Conservation (phyloP, 1,284 basidiomycete species). For the Naganishia sp. region DNA sequence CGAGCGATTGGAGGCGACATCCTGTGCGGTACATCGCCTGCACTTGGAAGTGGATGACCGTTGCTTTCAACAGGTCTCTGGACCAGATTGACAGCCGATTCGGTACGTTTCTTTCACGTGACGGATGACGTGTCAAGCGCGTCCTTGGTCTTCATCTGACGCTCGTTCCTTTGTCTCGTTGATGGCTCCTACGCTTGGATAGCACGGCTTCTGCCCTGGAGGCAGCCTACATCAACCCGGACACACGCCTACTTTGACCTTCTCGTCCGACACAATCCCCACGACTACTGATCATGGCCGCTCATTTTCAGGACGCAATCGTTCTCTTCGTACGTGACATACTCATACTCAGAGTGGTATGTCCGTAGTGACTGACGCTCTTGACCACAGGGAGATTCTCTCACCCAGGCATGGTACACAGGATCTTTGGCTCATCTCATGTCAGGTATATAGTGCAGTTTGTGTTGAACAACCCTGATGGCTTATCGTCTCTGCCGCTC, state of each 20-base stretch:
- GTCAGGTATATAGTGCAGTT: slow-evolving; percentile 32
- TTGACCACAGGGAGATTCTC: slow-evolving; percentile 47
- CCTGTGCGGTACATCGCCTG: no score
- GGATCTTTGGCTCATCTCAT: slow-evolving; percentile 49
- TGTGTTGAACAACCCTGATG: background rate
- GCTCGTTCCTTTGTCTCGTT: background rate
- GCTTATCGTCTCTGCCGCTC: background rate
- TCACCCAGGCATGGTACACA: slow-evolving; percentile 48
- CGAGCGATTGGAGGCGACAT: no score
- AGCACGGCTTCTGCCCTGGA: no score
- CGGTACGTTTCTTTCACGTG: background rate
- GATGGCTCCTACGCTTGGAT: background rate
- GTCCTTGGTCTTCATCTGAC: no score
- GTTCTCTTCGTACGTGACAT: slow-evolving; percentile 47
- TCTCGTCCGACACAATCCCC: background rate
- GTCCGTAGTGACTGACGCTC: background rate
- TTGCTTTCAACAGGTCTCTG: no score
- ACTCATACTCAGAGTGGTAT: background rate
- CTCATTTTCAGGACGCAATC: slow-evolving; percentile 46
- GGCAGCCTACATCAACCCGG: no score
- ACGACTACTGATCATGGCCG: slow-evolving; percentile 39
- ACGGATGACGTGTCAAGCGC: background rate
- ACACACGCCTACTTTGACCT: background rate
- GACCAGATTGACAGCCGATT: no score
- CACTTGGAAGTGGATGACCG: no score